These are phyloP conservation scores for Haematococcus sp. DNA, from an alignment of 139 green algal genomes.

Conservation along the genomic window DNA sequence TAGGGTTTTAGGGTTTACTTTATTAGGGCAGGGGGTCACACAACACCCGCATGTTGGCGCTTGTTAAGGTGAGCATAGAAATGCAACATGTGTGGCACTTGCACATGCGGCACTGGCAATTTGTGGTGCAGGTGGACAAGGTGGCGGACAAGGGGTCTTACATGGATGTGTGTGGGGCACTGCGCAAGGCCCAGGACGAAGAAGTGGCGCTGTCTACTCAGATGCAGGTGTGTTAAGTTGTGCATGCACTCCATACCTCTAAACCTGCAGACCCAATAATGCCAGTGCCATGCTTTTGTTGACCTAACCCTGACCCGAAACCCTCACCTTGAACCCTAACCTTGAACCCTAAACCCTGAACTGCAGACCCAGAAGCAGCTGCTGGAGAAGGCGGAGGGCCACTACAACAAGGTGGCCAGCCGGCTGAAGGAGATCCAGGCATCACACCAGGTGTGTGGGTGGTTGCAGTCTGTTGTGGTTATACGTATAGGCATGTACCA, in stretches of 20 bases:
- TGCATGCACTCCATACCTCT: no score
- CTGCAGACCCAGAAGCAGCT: slow-evolving; percentile 39
- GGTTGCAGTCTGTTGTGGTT: no score
- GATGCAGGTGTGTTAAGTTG: slow-evolving; percentile 32
- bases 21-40: no score
- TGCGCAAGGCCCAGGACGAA: slow-evolving; percentile 54
- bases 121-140: slow-evolving; percentile 36
- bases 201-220: slow-evolving; percentile 48
- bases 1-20: no score
- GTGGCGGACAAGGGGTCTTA: slow-evolving; percentile 43
- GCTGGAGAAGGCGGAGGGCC: slow-evolving; percentile 41
- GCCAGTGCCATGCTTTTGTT: background rate
- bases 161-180: slow-evolving; percentile 45
- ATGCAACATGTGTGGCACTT: no score
- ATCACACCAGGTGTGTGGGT: slow-evolving; percentile 25
- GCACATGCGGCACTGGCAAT: no score
- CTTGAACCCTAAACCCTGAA: no score
- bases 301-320: no score
- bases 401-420: slow-evolving; percentile 28
- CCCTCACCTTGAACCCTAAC: background rate
- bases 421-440: slow-evolving; percentile 43
- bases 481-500: no score
- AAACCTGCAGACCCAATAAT: no score
- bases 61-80: no score
- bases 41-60: no score